Percentiles rank a stretch among this genome's conserved stretches.
Conservation (phyloP, 371 early-diverging fungal genomes). For the Choanephora cucurbitarum region DNA sequence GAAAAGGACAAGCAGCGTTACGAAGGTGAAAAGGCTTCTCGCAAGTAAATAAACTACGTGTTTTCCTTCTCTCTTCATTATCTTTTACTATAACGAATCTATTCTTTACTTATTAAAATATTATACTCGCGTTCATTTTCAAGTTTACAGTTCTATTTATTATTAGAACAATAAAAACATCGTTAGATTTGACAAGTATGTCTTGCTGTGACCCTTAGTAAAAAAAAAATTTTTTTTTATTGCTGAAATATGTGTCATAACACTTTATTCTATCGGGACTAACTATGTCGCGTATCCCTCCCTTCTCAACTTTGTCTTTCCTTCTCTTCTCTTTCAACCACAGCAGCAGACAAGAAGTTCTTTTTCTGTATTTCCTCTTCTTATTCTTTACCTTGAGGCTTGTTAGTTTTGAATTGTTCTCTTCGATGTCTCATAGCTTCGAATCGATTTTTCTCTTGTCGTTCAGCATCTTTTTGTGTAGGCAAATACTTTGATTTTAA, state of each 20-base stretch:
- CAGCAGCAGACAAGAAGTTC: too few relatives aligned
- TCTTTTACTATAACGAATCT: background rate
- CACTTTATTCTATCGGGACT: too few relatives aligned
- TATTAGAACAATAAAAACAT: too few relatives aligned
- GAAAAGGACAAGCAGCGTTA: slow-evolving; percentile 75
- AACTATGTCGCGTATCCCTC: too few relatives aligned
- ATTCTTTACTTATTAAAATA: background rate
- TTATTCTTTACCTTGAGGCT: slow-evolving; percentile 6
- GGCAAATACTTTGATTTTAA: slow-evolving; percentile 41
- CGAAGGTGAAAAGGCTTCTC: slow-evolving; percentile 63
- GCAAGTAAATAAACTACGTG: background rate
- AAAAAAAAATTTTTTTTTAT: background rate
- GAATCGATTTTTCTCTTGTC: slow-evolving; percentile 42
- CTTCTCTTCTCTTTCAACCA: background rate
- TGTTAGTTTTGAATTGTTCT: slow-evolving; percentile 15
- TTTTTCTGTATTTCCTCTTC: too few relatives aligned
- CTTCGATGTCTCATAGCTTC: slow-evolving; percentile 38
- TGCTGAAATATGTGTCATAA: too few relatives aligned
- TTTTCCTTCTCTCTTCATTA: too few relatives aligned
- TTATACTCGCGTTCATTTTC: background rate
- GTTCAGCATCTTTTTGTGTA: slow-evolving; percentile 19
- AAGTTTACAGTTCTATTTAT: background rate
- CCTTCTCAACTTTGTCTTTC: too few relatives aligned
- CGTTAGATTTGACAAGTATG: too few relatives aligned
- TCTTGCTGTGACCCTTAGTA: too few relatives aligned